phyloP scores from a whole-genome alignment of 1,284 basidiomycete genomes.

The Fomitiporia mediterranea region DNA sequence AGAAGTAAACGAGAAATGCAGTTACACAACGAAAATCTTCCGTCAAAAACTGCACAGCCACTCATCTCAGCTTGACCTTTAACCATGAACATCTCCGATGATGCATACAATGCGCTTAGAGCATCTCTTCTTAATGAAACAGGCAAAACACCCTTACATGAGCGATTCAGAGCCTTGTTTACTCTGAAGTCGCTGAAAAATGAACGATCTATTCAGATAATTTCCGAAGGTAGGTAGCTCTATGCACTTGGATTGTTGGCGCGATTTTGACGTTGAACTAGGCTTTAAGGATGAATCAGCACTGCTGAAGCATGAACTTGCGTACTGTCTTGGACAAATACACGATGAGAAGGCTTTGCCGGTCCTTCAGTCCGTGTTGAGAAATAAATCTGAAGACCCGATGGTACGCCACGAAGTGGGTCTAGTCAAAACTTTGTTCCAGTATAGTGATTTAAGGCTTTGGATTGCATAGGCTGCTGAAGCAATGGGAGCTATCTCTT shows the following conservation, averaged over 20 bases:
- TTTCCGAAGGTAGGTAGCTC: conserved; percentile 64
- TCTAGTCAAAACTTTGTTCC: conserved; percentile 12
- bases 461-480: conserved; percentile 77
- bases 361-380: conserved; percentile 73
- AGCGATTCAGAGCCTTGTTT: conserved; percentile 90
- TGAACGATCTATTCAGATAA: conserved; percentile 80
- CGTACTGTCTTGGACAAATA: conserved; percentile 96
- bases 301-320: conserved; percentile 94
- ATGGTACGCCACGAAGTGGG: conserved; percentile 97
- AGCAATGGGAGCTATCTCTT: conserved; percentile 93
- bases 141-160: conserved; percentile 76
- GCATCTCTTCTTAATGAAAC: conserved; percentile 72
- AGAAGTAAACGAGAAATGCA: conserved; percentile 25
- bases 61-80: conserved; percentile 21
- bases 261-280: conserved; percentile 29
- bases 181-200: conserved; percentile 84
- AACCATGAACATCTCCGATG: conserved; percentile 31
- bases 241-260: conserved; percentile 8
- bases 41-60: conserved; percentile 12
- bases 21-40: conserved; percentile 2
- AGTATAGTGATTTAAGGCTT: background rate
- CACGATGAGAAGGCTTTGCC: conserved; percentile 72
- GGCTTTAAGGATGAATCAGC: conserved; percentile 88
- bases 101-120: conserved; percentile 56
- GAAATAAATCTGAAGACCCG: conserved; percentile 72